A percentile compares a stretch with the other conserved stretches of the same genome.
These are phyloP conservation scores for Colletotrichum shisoi DNA, from an alignment of 2,329 filamentous ascomycete genomes.

Conservation along the genomic window DNA sequence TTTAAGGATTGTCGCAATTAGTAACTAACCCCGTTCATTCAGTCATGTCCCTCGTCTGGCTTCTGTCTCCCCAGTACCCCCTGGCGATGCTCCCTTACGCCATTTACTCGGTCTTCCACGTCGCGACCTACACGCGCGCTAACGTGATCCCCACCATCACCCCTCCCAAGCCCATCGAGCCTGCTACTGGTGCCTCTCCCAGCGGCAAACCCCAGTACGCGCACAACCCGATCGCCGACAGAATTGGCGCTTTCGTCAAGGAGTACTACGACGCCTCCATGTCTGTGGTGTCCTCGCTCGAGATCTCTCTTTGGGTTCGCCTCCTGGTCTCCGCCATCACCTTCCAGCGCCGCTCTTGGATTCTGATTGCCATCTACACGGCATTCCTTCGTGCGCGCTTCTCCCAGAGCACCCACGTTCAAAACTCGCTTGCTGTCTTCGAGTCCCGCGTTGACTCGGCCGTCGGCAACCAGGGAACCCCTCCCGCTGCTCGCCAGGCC, in stretches of 20 bases:
- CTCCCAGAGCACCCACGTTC: slow-evolving; percentile 91
- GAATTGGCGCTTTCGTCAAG: slow-evolving; percentile 93
- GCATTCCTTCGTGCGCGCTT: slow-evolving; percentile 90
- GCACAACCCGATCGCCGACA: slow-evolving; percentile 73
- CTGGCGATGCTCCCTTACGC: slow-evolving; percentile 92
- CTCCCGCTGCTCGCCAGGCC: slow-evolving; percentile 76
- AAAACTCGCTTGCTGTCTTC: slow-evolving; percentile 77
- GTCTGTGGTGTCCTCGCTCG: slow-evolving; percentile 87
- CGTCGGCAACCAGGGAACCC: slow-evolving; percentile 85
- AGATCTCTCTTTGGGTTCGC: slow-evolving; percentile 87
- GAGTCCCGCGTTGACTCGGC: slow-evolving; percentile 80
- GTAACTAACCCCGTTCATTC: background rate
- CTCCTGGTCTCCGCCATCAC: slow-evolving; percentile 80
- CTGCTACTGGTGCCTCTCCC: slow-evolving; percentile 63
- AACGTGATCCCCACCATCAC: slow-evolving; percentile 89
- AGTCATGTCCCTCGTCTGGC: slow-evolving; percentile 96
- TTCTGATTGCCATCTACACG: slow-evolving; percentile 85
- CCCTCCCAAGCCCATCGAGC: slow-evolving; percentile 66
- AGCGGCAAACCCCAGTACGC: slow-evolving; percentile 64
- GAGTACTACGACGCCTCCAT: slow-evolving; percentile 97
- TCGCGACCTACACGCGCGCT: slow-evolving; percentile 92
- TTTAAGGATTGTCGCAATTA: too few species aligned
- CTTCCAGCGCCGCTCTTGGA: slow-evolving; percentile 91
- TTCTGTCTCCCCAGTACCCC: slow-evolving; percentile 86
- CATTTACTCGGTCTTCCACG: slow-evolving; percentile 98